Percentiles rank a stretch among this genome's conserved stretches.
Conservation (phyloP, 352 stramenopile species). For the Phytophthora cactorum region DNA sequence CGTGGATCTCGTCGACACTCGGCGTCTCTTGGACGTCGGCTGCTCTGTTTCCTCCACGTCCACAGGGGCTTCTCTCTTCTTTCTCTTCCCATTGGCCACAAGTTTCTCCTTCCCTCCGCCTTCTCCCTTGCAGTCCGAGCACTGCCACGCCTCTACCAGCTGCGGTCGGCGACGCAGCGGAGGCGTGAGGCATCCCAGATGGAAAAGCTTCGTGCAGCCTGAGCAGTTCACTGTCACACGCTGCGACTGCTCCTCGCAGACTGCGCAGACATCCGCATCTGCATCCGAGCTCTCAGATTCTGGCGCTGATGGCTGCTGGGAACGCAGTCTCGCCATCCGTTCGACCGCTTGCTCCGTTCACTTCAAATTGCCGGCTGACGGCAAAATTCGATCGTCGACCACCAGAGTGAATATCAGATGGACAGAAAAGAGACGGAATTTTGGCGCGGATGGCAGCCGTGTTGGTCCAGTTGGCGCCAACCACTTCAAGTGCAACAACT, state of each 20-base stretch:
- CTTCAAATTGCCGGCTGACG: slow-evolving; percentile 38
- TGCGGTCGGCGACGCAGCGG: slow-evolving; percentile 53
- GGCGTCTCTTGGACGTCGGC: slow-evolving; percentile 21
- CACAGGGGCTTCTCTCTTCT: slow-evolving; percentile 10
- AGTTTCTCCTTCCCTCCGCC: neutral
- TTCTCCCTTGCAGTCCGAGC: slow-evolving; percentile 32
- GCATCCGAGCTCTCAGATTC: slow-evolving; percentile 15
- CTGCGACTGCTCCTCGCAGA: slow-evolving; percentile 46
- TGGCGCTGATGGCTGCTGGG: slow-evolving; percentile 1
- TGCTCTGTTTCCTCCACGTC: slow-evolving; percentile 5
- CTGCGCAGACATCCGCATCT: slow-evolving; percentile 32
- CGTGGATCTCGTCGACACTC: slow-evolving; percentile 7
- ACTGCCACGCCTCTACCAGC: slow-evolving; percentile 49
- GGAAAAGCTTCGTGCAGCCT: slow-evolving; percentile 47
- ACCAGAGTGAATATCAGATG: slow-evolving; percentile 11
- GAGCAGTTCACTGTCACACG: slow-evolving; percentile 57
- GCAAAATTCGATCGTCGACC: neutral
- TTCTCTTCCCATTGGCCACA: slow-evolving; percentile 15
- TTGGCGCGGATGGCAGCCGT: slow-evolving; percentile 21
- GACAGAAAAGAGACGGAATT: slow-evolving; percentile 15
- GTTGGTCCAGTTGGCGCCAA: slow-evolving; percentile 18
- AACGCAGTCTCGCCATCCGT: slow-evolving; percentile 32
- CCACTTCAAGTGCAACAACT: slow-evolving; percentile 4
- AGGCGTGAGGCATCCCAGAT: slow-evolving; percentile 64
- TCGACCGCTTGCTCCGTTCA: slow-evolving; percentile 1